Evolutionary conservation across 2,329 filamentous ascomycete species (phyloP).

Genomic region (Aspergillus bombycis): DNA sequence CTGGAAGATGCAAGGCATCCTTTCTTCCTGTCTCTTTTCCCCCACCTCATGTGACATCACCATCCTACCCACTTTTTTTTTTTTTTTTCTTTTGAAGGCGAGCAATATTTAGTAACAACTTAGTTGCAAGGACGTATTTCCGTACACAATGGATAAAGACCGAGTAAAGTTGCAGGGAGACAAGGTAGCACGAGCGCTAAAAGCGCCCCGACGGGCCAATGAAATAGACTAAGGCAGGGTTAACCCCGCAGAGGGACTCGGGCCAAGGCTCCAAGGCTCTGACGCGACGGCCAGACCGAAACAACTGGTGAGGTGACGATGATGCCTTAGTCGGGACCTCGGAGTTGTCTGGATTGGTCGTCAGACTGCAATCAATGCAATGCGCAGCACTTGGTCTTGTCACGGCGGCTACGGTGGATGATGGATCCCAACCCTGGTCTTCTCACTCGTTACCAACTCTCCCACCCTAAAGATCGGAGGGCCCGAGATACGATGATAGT

Average conservation of each 20-base stretch:
- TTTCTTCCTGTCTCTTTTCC: background rate
- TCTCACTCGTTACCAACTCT: constrained; percentile 2
- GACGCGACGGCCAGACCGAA: constrained; percentile 3
- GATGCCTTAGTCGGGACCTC: constrained; percentile 9
- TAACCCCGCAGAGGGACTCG: constrained; percentile 22
- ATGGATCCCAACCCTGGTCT: constrained; percentile 13
- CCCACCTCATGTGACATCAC: constrained; percentile 19
- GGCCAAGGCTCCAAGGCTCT: constrained; percentile 13
- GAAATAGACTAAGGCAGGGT: constrained; percentile 2
- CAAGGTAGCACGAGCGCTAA: constrained; percentile 20
- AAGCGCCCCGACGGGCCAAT: constrained; percentile 18
- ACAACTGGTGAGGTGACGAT: constrained; percentile 4
- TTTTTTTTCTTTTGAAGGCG: background rate
- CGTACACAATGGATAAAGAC: background rate
- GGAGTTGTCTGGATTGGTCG: constrained; percentile 10
- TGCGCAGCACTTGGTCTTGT: constrained; percentile 13
- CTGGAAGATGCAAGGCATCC: background rate
- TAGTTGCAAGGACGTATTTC: background rate
- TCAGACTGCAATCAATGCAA: constrained; percentile 6
- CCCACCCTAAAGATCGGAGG: constrained; percentile 13
- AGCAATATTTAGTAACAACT: constrained; percentile 7
- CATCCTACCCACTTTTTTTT: constrained; percentile 7
- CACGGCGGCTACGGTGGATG: constrained; percentile 12
- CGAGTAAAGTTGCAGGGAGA: constrained; percentile 24
- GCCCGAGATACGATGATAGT: constrained; percentile 17